Evolutionary conservation across 345 rosid genomes (phyloP).

Genomic region (Eucalyptus shirleyi): DNA sequence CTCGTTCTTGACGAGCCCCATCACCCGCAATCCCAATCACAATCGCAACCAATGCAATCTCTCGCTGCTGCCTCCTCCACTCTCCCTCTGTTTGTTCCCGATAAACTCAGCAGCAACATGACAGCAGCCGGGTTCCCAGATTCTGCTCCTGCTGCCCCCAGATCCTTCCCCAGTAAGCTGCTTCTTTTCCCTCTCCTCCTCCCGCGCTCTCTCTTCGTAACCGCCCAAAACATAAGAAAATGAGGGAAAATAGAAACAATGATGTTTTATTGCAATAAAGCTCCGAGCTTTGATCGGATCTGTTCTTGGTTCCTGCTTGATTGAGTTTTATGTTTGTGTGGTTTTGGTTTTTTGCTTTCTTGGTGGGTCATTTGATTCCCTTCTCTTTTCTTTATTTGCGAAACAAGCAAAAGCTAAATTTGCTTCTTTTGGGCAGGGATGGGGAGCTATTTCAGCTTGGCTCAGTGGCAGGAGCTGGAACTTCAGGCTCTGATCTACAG

Average conservation of each 20-base stretch:
- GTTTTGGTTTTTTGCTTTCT: neutral
- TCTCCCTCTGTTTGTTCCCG: conserved; percentile 73
- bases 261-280: neutral
- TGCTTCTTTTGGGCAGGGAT: conserved; percentile 26
- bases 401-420: neutral
- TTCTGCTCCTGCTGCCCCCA: conserved; percentile 34
- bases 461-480: conserved; percentile 93
- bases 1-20: conserved; percentile 29
- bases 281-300: neutral
- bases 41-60: conserved; percentile 1
- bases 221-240: neutral
- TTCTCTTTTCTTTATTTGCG: neutral
- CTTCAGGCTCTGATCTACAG: conserved; percentile 92
- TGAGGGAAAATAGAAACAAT: neutral
- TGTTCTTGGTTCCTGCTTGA: neutral
- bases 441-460: conserved; percentile 72
- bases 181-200: neutral
- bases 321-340: neutral
- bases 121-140: conserved; percentile 41
- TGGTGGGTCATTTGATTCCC: neutral
- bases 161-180: neutral
- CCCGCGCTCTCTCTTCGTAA: neutral
- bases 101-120: conserved; percentile 16
- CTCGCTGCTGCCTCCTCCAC: conserved; percentile 5
- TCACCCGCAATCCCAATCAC: conserved; percentile 6